phyloP scores from a whole-genome alignment of 2,329 filamentous ascomycete species.

The Trichoderma brevicompactum region DNA sequence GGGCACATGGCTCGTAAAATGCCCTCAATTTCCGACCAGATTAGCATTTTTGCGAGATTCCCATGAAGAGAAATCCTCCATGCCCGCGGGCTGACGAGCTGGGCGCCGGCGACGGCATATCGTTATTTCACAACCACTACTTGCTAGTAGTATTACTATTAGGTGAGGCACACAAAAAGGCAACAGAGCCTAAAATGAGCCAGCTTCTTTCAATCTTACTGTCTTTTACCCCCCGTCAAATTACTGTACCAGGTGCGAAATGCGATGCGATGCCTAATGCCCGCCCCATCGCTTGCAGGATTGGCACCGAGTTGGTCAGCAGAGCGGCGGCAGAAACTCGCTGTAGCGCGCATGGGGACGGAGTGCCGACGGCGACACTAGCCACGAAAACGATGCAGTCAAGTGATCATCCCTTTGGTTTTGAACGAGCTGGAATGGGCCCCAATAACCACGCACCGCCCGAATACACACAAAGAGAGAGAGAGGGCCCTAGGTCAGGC shows the following conservation, averaged over 20 bases:
- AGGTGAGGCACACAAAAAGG: no score
- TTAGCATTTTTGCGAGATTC: slow-evolving; percentile 1
- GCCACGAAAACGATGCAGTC: slow-evolving; percentile 26
- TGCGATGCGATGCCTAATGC: background rate
- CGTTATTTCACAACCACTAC: background rate
- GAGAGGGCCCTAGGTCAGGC: no score
- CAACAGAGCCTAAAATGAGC: no score
- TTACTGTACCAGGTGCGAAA: background rate
- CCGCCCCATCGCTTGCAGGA: slow-evolving; percentile 6
- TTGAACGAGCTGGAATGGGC: slow-evolving; percentile 17
- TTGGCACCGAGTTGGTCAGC: slow-evolving; percentile 26
- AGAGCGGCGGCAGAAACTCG: slow-evolving; percentile 2
- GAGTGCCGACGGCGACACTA: slow-evolving; percentile 10
- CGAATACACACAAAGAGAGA: no score
- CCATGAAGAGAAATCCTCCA: slow-evolving; percentile 19
- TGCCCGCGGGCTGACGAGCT: slow-evolving; percentile 6
- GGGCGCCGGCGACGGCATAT: background rate
- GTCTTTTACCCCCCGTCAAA: background rate
- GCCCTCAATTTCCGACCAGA: slow-evolving; percentile 12
- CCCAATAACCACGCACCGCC: background rate
- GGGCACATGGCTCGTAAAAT: background rate
- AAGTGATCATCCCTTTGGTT: slow-evolving; percentile 28
- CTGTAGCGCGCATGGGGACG: background rate
- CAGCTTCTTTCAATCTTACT: background rate
- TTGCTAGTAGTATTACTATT: no score